phyloP scores from a whole-genome alignment of 2,329 filamentous ascomycete species.

The Daldinia eschscholtzii region DNA sequence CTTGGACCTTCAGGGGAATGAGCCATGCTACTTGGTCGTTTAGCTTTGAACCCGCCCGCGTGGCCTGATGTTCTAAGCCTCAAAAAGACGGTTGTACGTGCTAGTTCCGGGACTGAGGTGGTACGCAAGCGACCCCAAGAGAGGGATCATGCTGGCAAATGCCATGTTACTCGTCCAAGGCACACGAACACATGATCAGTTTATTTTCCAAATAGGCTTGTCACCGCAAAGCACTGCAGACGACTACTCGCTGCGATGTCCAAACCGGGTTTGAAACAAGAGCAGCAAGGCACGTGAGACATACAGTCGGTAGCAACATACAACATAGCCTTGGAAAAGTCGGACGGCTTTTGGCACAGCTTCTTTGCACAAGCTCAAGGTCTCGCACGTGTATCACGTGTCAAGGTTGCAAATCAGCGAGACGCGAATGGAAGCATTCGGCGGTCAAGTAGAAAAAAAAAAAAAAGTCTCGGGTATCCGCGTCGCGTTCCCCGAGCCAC shows the following conservation, averaged over 20 bases:
- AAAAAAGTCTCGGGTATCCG: conserved; percentile 30
- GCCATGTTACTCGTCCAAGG: conserved; percentile 22
- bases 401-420: conserved; percentile 24
- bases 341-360: conserved; percentile 2
- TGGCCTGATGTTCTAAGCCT: conserved; percentile 26
- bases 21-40: conserved; percentile 18
- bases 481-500: conserved; percentile 30
- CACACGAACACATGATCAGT: conserved; percentile 35
- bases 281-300: conserved; percentile 35
- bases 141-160: conserved; percentile 15
- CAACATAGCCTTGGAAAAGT: conserved; percentile 12
- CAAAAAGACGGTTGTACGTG: conserved; percentile 11
- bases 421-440: conserved; percentile 3
- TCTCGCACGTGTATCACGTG: conserved; percentile 35
- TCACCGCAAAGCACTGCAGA: conserved; percentile 37
- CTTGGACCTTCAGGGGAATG: conserved; percentile 29
- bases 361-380: neutral
- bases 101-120: conserved; percentile 27
- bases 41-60: conserved; percentile 11
- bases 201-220: conserved; percentile 32
- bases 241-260: conserved; percentile 21
- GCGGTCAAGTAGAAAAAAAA: conserved; percentile 5
- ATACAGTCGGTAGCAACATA: conserved; percentile 12
- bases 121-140: conserved; percentile 18
- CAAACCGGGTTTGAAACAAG: conserved; percentile 23